These are phyloP conservation scores for Lecanicillium sp. DNA, from an alignment of 2,329 filamentous ascomycete genomes.

Conservation along the genomic window DNA sequence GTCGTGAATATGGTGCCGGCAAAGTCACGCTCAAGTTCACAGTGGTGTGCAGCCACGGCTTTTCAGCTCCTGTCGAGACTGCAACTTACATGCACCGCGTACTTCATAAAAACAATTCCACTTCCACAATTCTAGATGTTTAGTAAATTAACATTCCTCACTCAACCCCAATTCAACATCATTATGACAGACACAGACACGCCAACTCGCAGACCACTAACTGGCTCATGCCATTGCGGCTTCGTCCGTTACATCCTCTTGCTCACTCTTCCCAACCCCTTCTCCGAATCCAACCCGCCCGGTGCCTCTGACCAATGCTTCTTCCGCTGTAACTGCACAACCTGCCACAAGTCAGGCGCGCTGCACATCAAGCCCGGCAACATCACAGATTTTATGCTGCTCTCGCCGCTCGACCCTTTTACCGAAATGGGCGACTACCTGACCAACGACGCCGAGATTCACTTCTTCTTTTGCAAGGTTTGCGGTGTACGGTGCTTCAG, in stretches of 20 bases:
- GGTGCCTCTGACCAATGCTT: background rate
- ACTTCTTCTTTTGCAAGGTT: conserved; percentile 16
- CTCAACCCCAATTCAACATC: no score
- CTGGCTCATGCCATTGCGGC: conserved; percentile 7
- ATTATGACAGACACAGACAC: no score
- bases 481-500: conserved; percentile 33
- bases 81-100: no score
- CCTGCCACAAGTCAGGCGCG: conserved; percentile 34
- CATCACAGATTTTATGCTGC: conserved; percentile 32
- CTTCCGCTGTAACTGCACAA: conserved; percentile 33
- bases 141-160: no score
- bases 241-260: conserved; percentile 4
- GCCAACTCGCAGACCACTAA: background rate
- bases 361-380: conserved; percentile 31
- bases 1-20: no score
- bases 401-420: conserved; percentile 27
- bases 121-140: no score
- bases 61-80: no score
- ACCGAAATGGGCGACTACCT: conserved; percentile 29
- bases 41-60: no score
- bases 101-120: no score
- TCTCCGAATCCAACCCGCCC: background rate
- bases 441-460: conserved; percentile 15
- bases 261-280: conserved; percentile 3
- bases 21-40: no score